Conservation (phyloP, 2,329 filamentous ascomycete species). For the Fusarium oxysporum region DNA sequence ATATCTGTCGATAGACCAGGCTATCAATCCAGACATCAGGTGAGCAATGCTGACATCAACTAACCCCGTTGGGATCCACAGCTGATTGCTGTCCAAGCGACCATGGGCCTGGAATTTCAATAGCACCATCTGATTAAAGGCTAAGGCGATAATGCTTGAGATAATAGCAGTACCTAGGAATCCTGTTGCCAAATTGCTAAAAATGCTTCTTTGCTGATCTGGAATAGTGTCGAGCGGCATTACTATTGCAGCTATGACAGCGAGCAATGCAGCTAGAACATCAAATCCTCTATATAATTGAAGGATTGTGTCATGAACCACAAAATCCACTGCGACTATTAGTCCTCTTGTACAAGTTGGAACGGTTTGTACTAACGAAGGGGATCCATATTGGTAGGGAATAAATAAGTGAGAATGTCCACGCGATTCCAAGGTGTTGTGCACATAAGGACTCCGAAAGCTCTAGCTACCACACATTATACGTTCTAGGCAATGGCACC, state of each 20-base stretch:
- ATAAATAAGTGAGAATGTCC: neutral
- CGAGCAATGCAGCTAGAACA: neutral
- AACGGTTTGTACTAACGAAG: neutral
- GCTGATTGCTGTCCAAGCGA: neutral
- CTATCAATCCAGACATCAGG: neutral
- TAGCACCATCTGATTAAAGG: neutral
- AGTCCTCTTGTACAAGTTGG: neutral
- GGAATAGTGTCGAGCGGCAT: neutral
- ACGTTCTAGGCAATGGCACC: neutral
- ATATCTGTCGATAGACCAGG: neutral
- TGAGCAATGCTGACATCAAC: neutral
- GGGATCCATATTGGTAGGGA: neutral
- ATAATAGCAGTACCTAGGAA: neutral
- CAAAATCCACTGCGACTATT: neutral
- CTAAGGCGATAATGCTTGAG: neutral
- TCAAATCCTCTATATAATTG: neutral
- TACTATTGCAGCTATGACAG: neutral
- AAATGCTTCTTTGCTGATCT: neutral
- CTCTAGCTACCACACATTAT: neutral
- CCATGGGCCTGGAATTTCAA: neutral
- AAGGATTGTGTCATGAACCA: neutral
- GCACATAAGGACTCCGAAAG: rapidly evolving
- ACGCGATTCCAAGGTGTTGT: neutral
- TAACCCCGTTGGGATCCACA: neutral
- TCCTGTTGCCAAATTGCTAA: neutral